These are phyloP conservation scores for Parathielavia hyrcaniae DNA, from an alignment of 495 filamentous ascomycete genomes.

Conservation along the genomic window DNA sequence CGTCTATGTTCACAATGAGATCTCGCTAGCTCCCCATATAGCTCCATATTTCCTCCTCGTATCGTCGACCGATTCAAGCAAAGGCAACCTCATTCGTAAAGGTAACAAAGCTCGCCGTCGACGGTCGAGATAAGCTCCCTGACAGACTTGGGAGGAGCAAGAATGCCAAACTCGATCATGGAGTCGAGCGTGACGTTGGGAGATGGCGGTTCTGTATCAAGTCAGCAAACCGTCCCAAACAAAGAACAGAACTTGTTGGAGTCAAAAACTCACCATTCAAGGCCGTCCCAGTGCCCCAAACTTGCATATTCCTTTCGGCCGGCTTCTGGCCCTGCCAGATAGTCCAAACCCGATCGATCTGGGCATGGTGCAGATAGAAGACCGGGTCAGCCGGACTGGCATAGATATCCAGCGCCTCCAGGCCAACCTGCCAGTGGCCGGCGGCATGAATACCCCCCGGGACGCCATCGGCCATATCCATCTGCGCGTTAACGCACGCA, in stretches of 20 bases:
- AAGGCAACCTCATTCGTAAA: background rate
- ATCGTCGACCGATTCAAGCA: no score
- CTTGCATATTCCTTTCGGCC: constrained; percentile 4
- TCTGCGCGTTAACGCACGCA: constrained; percentile 16
- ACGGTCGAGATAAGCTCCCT: background rate
- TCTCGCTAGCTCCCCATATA: background rate
- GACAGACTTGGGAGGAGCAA: background rate
- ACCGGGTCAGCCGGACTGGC: constrained; percentile 55
- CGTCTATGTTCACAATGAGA: background rate
- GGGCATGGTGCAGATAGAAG: constrained; percentile 60
- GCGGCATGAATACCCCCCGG: constrained; percentile 20
- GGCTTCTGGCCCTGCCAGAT: constrained; percentile 55
- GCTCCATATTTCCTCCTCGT: background rate
- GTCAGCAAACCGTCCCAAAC: no score
- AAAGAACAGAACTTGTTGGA: no score
- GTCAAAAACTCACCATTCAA: constrained; percentile 13
- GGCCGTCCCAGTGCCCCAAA: constrained; percentile 14
- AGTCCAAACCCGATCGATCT: constrained; percentile 58
- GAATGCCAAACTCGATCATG: background rate
- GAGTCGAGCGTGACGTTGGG: constrained; percentile 3
- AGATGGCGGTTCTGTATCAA: background rate
- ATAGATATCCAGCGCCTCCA: constrained; percentile 43
- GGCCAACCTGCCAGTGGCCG: constrained; percentile 27
- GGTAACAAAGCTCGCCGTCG: background rate
- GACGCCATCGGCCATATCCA: constrained; percentile 10